Evolutionary conservation across 2,329 filamentous ascomycete genomes (phyloP).

Genomic region (Colletotrichum orchidophilum): DNA sequence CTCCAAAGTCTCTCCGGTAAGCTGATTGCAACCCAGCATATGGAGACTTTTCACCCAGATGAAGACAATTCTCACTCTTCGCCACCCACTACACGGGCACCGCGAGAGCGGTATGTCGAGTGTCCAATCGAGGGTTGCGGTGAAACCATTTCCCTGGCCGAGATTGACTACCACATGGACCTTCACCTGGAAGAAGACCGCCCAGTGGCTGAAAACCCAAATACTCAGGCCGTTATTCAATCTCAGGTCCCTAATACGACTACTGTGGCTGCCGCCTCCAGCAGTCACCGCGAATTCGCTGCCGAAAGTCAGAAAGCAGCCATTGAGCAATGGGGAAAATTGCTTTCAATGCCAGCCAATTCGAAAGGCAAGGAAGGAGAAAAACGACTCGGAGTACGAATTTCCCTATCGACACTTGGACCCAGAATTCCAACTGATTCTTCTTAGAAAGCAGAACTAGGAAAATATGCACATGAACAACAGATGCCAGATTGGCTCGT

Average conservation of each 20-base stretch:
- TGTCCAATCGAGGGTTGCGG: conserved; percentile 60
- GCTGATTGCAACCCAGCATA: conserved; percentile 36
- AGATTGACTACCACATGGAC: conserved; percentile 68
- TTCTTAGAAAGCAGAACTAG: conserved; percentile 68
- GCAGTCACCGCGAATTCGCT: not conserved
- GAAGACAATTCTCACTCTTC: not conserved
- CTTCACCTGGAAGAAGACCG: conserved; percentile 60
- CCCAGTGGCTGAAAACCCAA: conserved; percentile 2
- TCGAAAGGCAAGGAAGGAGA: not conserved
- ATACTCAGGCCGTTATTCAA: not conserved
- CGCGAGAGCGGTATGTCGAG: conserved; percentile 17
- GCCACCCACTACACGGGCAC: conserved; percentile 43
- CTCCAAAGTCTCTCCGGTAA: not conserved
- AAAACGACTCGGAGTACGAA: conserved; percentile 24
- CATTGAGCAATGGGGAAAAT: conserved; percentile 43
- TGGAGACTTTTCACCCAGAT: conserved; percentile 41
- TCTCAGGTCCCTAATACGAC: not conserved
- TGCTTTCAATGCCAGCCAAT: conserved; percentile 31
- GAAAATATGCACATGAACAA: conserved; percentile 76
- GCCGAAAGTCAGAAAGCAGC: conserved; percentile 34
- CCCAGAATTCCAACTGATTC: not conserved
- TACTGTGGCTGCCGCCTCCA: not conserved
- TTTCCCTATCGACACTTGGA: not conserved
- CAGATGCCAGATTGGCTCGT: conserved; percentile 78
- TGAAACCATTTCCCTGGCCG: conserved; percentile 59